Evolutionary conservation across 192 early-diverging fungal species (phyloP).

Genomic region (Entophlyctis luteolus): DNA sequence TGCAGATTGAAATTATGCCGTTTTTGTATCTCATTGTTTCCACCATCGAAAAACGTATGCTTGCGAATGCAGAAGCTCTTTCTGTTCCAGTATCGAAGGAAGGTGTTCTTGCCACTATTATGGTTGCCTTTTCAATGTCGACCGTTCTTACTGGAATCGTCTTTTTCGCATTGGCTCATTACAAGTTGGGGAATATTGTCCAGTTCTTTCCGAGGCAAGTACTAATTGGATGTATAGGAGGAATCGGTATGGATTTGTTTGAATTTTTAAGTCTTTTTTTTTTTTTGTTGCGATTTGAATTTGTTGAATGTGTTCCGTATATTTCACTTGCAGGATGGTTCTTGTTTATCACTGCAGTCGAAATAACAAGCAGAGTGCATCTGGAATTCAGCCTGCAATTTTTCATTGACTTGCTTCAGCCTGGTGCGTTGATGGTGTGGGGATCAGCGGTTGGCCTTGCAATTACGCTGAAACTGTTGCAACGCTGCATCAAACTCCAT

Average conservation of each 20-base stretch:
- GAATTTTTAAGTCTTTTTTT: not conserved
- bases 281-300: not conserved
- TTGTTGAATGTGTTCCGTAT: too few species aligned
- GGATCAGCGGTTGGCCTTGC: conserved; percentile 57
- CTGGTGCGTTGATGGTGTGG: conserved; percentile 74
- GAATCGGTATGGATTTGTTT: conserved; percentile 54
- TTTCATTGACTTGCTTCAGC: conserved; percentile 64
- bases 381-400: conserved; percentile 59
- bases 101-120: conserved; percentile 80
- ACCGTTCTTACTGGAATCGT: conserved; percentile 83
- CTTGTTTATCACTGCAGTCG: conserved; percentile 84
- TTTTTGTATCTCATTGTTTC: conserved; percentile 79
- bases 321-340: conserved; percentile 64
- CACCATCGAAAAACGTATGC: conserved; percentile 59
- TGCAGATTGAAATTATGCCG: conserved; percentile 88
- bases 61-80: conserved; percentile 40
- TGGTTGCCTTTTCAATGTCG: conserved; percentile 82
- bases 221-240: conserved; percentile 91
- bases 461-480: conserved; percentile 62
- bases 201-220: conserved; percentile 75
- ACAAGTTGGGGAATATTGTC: conserved; percentile 62
- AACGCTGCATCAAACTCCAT: conserved; percentile 64
- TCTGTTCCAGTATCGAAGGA: conserved; percentile 28
- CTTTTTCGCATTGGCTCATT: conserved; percentile 80
- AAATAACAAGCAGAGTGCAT: conserved; percentile 71